Evolutionary conservation across 148 eudicot genomes (phyloP), one percentile per base, ranked within the genome.

Genomic region (Salicornia ramosissima): DNA sequence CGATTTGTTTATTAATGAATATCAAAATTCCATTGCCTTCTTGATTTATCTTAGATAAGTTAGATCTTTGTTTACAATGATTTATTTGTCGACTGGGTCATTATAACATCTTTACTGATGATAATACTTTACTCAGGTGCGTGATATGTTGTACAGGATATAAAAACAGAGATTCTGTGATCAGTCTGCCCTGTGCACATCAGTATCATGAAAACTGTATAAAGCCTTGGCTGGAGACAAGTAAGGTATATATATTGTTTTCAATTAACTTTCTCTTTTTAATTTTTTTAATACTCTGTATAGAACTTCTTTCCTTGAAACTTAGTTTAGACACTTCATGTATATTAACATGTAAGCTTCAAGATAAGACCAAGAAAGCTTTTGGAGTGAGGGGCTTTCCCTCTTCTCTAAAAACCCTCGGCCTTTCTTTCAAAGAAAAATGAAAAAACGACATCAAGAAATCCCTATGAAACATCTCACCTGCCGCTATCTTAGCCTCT

Each of bases 181-280:
- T 77, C 68, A 71, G 73, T 55, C 78, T 93, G 79, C 90, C 96
- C 49, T 93, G 96, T 73, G 76, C 80, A 12, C 98, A 93, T 77
- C 79, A 69, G 6, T 93, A 88, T 85, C 98, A 93, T 82, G 73
- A 88, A 15, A 64, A 85, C 0, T 93, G 96, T 74, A 85, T 93
- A 68, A 77, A 36, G 26, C 74, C 65, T 28, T 92, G 98, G 98
- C 72, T 93, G 80, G 74, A 40, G 70, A 72, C 63, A 42, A 83
- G 61, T 9, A 92, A 86, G 88, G 96, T 90, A 80, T 25, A 29
- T 30, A 40, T 18, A 11, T 24, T 13, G 8, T 29, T 31, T 31
- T 30, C 22, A 10, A 15, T 54, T 54, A 0, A 24, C 25, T 24
- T 39, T n/a, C 25, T 10, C 29, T 25, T 29, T 34, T 58, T 26